Conservation (phyloP, 441 rosid species). For the Aleurites moluccanus region DNA sequence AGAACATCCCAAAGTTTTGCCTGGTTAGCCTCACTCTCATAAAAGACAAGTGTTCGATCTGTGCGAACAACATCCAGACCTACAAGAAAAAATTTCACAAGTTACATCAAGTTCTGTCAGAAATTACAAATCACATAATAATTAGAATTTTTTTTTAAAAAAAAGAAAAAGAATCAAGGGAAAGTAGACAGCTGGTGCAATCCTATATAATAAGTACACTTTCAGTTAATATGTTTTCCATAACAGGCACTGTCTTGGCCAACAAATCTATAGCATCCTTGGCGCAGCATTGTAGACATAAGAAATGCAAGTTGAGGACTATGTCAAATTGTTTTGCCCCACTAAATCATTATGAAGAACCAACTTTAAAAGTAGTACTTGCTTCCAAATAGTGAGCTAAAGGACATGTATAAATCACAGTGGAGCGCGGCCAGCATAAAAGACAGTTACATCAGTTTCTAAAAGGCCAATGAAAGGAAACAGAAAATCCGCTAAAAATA, state of each 20-base stretch:
- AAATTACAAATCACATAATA: background rate
- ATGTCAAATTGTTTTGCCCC: background rate
- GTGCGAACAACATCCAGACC: constrained; percentile 97
- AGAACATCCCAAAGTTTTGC: constrained; percentile 91
- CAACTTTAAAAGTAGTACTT: background rate
- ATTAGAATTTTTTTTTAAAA: background rate
- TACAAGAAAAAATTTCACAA: constrained; percentile 32
- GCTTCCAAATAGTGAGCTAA: background rate
- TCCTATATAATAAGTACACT: constrained; percentile 3
- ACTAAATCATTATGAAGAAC: background rate
- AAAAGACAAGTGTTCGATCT: constrained; percentile 74
- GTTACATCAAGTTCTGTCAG: constrained; percentile 14
- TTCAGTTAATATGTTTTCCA: background rate
- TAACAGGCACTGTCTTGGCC: background rate
- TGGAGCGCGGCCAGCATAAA: background rate
- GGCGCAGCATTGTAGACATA: background rate
- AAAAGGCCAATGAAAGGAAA: background rate
- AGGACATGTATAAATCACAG: background rate
- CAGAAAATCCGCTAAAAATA: background rate
- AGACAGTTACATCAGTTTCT: background rate
- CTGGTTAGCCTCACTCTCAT: constrained; percentile 62
- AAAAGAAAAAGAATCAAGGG: background rate
- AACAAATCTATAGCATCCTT: constrained; percentile 4
- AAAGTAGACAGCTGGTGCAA: background rate
- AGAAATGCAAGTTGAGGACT: background rate